A percentile compares a stretch with the other conserved stretches of the same genome.
Conservation (phyloP, 2,329 filamentous ascomycete genomes). For the Capronia americana region DNA sequence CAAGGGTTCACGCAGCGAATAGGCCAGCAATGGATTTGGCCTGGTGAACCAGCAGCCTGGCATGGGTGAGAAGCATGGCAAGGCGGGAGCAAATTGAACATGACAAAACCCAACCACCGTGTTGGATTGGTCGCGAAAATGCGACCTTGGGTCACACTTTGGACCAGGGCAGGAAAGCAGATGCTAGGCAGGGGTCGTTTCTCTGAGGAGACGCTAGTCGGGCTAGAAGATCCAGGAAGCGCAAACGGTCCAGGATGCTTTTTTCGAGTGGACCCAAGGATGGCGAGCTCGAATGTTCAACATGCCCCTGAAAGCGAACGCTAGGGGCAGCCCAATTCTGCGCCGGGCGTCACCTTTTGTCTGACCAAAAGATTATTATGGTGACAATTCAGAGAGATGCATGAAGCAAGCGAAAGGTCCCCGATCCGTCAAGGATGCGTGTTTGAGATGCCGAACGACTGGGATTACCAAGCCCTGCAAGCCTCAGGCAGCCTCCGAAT, state of each 20-base stretch:
- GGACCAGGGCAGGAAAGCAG: constrained; percentile 19
- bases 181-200: constrained; percentile 13
- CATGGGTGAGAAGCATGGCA: constrained; percentile 10
- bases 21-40: neutral
- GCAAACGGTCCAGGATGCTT: constrained; percentile 20
- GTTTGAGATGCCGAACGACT: neutral
- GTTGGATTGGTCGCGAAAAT: constrained; percentile 5
- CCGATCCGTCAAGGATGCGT: neutral
- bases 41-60: neutral
- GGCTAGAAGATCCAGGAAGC: constrained; percentile 16
- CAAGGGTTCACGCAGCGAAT: constrained; percentile 12
- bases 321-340: neutral
- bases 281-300: neutral
- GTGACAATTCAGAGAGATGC: neutral
- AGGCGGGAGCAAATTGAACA: constrained; percentile 18
- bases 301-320: neutral
- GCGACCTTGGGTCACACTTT: constrained; percentile 17
- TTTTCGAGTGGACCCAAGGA: constrained; percentile 9
- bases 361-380: neutral
- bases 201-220: neutral
- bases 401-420: neutral
- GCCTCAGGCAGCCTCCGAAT: constrained; percentile 1
- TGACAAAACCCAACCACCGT: neutral
- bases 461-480: neutral
- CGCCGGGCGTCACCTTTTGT: neutral